Percentiles rank a stretch among this genome's conserved stretches.
phyloP scores from a whole-genome alignment of 805 yeast species.

The Spathaspora passalidarum region DNA sequence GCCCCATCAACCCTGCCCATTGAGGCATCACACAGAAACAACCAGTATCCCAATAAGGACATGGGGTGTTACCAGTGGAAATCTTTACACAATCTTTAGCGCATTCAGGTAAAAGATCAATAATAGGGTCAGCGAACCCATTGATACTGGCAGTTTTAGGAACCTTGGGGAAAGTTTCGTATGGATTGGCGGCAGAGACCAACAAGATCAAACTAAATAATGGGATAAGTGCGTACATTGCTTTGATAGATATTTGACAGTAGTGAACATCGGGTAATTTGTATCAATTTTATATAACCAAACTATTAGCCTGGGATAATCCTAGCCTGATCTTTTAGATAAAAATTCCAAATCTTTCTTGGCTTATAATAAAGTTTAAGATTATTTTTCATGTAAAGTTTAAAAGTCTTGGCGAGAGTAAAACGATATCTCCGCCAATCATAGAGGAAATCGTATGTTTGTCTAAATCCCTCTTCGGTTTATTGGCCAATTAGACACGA shows the following conservation, averaged over 20 bases:
- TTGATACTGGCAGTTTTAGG: slow-evolving; percentile 45
- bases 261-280: not conserved
- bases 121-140: slow-evolving; percentile 48
- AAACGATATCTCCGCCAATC: slow-evolving; percentile 9
- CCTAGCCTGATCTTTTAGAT: not conserved
- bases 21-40: slow-evolving; percentile 48
- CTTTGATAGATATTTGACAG: not conserved
- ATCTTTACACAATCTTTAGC: slow-evolving; percentile 39
- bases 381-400: slow-evolving; percentile 1
- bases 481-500: no score
- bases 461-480: no score
- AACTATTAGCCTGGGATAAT: not conserved
- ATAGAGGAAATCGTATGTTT: not conserved
- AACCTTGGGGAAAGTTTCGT: slow-evolving; percentile 42
- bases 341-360: not conserved
- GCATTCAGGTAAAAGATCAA: slow-evolving; percentile 35
- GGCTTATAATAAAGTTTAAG: not conserved
- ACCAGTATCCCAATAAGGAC: slow-evolving; percentile 51
- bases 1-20: slow-evolving; percentile 40
- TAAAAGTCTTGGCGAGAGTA: slow-evolving; percentile 3
- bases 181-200: slow-evolving; percentile 9
- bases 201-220: not conserved
- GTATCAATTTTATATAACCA: not conserved
- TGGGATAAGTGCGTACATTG: not conserved
- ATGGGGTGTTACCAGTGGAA: slow-evolving; percentile 37